Evolutionary conservation across 495 filamentous ascomycete species (phyloP).

Genomic region (Cercophora sp.): DNA sequence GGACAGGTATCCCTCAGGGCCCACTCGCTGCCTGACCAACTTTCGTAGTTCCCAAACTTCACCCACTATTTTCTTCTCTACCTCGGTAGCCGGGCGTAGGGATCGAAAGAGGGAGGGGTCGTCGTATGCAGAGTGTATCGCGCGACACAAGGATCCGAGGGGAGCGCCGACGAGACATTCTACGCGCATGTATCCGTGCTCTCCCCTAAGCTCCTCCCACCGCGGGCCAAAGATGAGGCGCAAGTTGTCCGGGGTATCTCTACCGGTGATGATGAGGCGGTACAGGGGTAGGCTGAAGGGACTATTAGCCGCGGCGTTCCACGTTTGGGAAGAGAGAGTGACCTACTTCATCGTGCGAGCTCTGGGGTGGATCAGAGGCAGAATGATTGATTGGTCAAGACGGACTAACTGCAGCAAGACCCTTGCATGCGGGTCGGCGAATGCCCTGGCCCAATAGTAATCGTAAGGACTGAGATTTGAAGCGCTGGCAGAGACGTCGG

Average conservation of each 20-base stretch:
- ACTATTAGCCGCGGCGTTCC: neutral
- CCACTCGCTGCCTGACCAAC: neutral
- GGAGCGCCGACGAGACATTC: conserved; percentile 3
- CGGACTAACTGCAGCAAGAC: neutral
- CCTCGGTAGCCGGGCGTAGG: conserved; percentile 3
- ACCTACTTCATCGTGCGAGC: neutral
- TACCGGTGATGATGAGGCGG: conserved; percentile 3
- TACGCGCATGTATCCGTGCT: neutral
- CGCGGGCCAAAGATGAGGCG: conserved; percentile 6
- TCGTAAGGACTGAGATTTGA: neutral
- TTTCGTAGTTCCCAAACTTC: conserved; percentile 9
- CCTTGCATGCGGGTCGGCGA: neutral
- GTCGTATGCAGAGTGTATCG: neutral
- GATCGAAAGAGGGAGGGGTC: neutral
- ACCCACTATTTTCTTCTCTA: neutral
- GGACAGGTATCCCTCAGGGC: too few species aligned
- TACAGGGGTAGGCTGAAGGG: neutral
- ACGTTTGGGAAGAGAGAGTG: neutral
- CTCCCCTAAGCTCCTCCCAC: neutral
- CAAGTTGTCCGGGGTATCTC: conserved; percentile 9
- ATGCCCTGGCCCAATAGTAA: neutral
- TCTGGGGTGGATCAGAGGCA: neutral
- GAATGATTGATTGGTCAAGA: too few species aligned
- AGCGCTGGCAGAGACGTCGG: neutral
- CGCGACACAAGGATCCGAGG: neutral